Base-by-base conservation (phyloP, 1,284 basidiomycete genomes). In the Meripilus lineatus region DNA sequence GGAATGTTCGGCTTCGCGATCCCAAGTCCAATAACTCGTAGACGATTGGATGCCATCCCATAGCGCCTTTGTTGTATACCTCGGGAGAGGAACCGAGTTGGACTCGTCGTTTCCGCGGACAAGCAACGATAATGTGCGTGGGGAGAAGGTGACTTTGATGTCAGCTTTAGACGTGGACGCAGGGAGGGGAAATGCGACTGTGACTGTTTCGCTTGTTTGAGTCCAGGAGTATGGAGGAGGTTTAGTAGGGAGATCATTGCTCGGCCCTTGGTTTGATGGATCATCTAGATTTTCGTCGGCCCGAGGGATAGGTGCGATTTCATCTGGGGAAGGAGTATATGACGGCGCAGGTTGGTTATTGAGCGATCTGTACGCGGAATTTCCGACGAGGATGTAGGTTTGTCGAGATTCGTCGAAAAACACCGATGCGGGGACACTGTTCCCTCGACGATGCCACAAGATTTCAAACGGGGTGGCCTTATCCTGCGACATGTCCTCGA, bases 201-300 rank as follows among this genome's bases (percentile, higher is more conserved):
- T 93, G 32, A 97, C 68, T 0, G 85, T 81, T 58, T 93, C 89
- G 2, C 77, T 61, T 3, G 86, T 85, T 60, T 98, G 94, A 0
- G 82, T 89, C 94, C 94, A 98, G 0, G 89, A 88, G 63, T 92
- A 96, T 1, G 89, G 85, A 15, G 78, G 78, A 5, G 80, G 84
- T 50, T 71, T 77, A 5, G 57, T 45, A 7, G 49, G 40, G 49
- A 23, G 54, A 52, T 48, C 61, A 55, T 49, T 53, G 50, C 25
- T 26, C 15, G 8, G 26, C n/a, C 8, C 18, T 18, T 11, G 26
- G 17, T 45, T n/a, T 15, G 44, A 38, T 2, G 42, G 25, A 20
- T 53, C 53, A 51, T 78, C 75, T 23, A 80, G 62, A 48, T 67
- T 68, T 58, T 87, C 84, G 42, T 67, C 72, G 8, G 65, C 59